A percentile compares a stretch with the other conserved stretches of the same genome.
These are phyloP conservation scores for Psidium guajava DNA, from an alignment of 345 rosid species.

Conservation along the genomic window DNA sequence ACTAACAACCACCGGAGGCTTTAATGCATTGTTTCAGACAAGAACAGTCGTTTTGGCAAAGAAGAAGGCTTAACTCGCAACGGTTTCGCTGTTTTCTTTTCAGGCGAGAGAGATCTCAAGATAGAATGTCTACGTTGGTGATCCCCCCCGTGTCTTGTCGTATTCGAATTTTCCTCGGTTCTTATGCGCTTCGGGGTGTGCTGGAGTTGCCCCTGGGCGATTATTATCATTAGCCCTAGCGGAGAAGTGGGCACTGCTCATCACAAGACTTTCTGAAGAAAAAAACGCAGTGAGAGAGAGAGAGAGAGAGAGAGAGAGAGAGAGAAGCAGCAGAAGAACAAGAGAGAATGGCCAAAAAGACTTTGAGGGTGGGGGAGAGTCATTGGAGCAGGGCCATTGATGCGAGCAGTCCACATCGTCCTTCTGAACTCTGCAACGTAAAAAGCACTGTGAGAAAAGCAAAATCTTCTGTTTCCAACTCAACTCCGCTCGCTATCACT, in stretches of 20 bases:
- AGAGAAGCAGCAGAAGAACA: neutral
- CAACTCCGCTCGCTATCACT: neutral
- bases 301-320: neutral
- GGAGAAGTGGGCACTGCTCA: neutral
- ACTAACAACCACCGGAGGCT: neutral
- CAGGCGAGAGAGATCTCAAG: neutral
- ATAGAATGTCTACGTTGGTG: neutral
- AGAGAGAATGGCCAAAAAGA: neutral
- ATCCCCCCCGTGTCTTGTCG: too few species aligned
- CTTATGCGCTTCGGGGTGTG: too few species aligned
- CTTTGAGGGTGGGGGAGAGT: neutral
- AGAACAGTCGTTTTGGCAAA: neutral
- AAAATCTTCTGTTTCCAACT: neutral
- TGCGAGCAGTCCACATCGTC: neutral
- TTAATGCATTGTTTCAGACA: neutral
- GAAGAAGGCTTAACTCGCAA: neutral
- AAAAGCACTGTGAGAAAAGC: neutral
- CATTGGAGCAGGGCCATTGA: neutral
- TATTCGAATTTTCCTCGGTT: neutral
- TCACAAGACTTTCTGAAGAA: neutral
- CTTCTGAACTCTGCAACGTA: neutral
- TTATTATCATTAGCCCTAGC: neutral
- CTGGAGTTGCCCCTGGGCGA: neutral
- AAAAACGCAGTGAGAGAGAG: neutral
- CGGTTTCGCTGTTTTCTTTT: neutral